phyloP scores from a whole-genome alignment of 2,329 filamentous ascomycete species.

The Colletotrichum noveboracense region DNA sequence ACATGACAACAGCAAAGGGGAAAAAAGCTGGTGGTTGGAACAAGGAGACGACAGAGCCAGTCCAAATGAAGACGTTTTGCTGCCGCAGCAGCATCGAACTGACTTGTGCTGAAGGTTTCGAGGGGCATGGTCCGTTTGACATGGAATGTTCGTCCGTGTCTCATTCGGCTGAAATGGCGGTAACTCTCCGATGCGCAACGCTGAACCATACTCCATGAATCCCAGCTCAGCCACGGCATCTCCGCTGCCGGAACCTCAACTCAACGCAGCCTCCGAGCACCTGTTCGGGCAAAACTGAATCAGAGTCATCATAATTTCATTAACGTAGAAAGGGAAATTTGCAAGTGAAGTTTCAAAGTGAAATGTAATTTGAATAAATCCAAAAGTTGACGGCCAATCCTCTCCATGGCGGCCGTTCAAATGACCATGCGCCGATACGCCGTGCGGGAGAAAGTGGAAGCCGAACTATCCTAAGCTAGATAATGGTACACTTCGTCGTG shows the following conservation, averaged over 20 bases:
- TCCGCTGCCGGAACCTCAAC: background rate
- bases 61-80: background rate
- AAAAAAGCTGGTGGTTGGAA: background rate
- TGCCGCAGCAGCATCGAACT: background rate
- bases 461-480: constrained; percentile 19
- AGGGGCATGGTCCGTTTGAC: background rate
- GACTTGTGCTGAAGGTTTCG: background rate
- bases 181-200: background rate
- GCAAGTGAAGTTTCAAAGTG: background rate
- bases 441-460: constrained; percentile 8
- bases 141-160: constrained; percentile 11
- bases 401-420: constrained; percentile 2
- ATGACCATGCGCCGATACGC: constrained; percentile 21
- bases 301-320: background rate
- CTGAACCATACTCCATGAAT: background rate
- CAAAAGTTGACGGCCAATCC: background rate
- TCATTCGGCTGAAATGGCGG: constrained; percentile 5
- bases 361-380: background rate
- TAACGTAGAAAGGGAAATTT: background rate
- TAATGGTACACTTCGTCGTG: constrained; percentile 9
- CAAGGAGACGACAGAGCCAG: background rate
- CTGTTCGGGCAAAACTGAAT: background rate
- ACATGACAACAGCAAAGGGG: background rate
- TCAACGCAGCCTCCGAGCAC: background rate
- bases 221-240: background rate